These are phyloP conservation scores for Leccinum aurantiacum DNA, from an alignment of 768 basidiomycete species.

Conservation along the genomic window DNA sequence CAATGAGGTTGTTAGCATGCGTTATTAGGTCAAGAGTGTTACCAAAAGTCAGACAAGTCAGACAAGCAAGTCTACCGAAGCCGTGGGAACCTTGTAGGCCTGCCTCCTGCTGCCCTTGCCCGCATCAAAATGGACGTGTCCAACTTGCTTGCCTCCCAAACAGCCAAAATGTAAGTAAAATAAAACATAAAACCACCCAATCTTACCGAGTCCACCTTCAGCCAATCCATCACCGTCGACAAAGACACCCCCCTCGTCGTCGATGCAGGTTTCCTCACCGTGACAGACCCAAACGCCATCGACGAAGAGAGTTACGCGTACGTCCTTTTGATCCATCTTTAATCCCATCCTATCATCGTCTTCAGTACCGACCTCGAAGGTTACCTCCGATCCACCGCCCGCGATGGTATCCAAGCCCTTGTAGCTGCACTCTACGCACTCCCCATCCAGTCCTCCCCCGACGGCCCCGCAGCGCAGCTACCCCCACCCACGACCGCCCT, in stretches of 20 bases:
- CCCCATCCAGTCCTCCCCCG: slow-evolving; percentile 69
- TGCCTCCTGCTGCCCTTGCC: neutral
- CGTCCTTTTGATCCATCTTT: slow-evolving; percentile 23
- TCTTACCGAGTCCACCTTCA: neutral
- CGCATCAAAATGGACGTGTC: neutral
- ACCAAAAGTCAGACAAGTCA: too few species aligned
- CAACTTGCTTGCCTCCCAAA: neutral
- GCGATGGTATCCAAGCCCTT: slow-evolving; percentile 81
- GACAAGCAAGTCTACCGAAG: too few species aligned
- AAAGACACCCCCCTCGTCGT: neutral
- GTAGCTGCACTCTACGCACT: slow-evolving; percentile 78
- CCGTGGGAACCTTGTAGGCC: too few species aligned
- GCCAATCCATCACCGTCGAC: neutral
- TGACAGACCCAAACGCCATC: slow-evolving; percentile 84
- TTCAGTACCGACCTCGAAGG: slow-evolving; percentile 74
- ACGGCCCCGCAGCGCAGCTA: slow-evolving; percentile 82
- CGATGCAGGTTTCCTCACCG: slow-evolving; percentile 63
- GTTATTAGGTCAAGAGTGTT: too few species aligned
- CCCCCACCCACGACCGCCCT: slow-evolving; percentile 75
- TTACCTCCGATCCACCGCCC: slow-evolving; percentile 74
- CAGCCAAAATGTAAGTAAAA: neutral
- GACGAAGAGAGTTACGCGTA: slow-evolving; percentile 85
- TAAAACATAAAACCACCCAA: neutral
- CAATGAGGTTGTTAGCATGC: too few species aligned
- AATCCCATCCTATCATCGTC: neutral